A percentile compares a stretch with the other conserved stretches of the same genome.
phyloP scores from a whole-genome alignment of 257 asterid genomes.

The Craterostigma plantagineum region DNA sequence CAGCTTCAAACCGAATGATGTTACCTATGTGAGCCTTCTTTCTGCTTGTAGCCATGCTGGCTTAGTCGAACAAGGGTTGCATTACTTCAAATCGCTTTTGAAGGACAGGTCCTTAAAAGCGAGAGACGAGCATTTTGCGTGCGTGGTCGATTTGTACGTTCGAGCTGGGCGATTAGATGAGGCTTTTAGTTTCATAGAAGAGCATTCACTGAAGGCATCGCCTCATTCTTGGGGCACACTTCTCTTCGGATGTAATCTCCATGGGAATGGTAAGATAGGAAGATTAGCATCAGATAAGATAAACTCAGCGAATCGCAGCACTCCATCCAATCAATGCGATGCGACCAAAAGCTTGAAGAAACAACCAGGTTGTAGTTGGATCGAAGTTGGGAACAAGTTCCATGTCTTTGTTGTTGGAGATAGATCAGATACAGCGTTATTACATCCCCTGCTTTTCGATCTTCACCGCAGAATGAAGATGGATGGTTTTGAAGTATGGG shows the following conservation, averaged over 20 bases:
- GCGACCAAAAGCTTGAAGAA: constrained; percentile 30
- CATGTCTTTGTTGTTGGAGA: constrained; percentile 41
- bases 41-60: constrained; percentile 65
- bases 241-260: constrained; percentile 36
- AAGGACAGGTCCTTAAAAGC: constrained; percentile 21
- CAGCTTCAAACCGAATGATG: constrained; percentile 22
- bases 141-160: constrained; percentile 34
- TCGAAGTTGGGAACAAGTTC: constrained; percentile 28
- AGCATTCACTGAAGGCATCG: constrained; percentile 17
- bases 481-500: background rate
- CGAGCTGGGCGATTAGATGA: constrained; percentile 39
- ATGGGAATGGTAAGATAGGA: constrained; percentile 29
- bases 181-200: constrained; percentile 28
- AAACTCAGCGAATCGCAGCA: constrained; percentile 14
- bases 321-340: no score
- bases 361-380: constrained; percentile 68
- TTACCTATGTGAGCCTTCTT: constrained; percentile 42
- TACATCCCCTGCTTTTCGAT: constrained; percentile 13
- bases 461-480: constrained; percentile 38
- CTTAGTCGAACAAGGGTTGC: constrained; percentile 33
- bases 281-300: constrained; percentile 20
- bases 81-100: constrained; percentile 24
- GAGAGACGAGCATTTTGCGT: constrained; percentile 47
- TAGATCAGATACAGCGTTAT: constrained; percentile 14
- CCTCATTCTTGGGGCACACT: constrained; percentile 29